Conservation (phyloP, 176 grass and related monocot genomes). For the Raddia guianensis region DNA sequence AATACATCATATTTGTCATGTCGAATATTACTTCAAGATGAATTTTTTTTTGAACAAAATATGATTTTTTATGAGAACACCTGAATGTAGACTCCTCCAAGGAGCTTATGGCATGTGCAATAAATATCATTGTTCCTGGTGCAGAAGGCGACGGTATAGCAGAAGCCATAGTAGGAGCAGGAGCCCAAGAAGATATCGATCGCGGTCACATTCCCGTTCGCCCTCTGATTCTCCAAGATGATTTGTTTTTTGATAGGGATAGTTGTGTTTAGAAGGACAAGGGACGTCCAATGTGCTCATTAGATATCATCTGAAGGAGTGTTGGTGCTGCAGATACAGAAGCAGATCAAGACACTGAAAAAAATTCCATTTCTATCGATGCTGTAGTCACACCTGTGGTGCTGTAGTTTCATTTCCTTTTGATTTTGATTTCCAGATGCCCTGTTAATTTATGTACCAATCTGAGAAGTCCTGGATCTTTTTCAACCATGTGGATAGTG, state of each 20-base stretch:
- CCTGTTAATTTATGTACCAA: neutral
- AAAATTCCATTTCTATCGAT: neutral
- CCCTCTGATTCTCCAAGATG: constrained; percentile 82
- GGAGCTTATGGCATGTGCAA: neutral
- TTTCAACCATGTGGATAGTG: neutral
- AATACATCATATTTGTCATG: constrained; percentile 5
- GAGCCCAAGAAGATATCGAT: constrained; percentile 59
- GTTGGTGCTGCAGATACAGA: constrained; percentile 64
- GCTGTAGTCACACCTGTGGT: neutral
- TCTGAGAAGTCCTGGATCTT: neutral
- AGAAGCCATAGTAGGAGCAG: constrained; percentile 79
- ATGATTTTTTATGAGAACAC: constrained; percentile 3
- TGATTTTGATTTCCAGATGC: neutral
- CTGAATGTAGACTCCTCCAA: constrained; percentile 5
- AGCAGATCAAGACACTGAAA: constrained; percentile 76
- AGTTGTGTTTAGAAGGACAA: neutral
- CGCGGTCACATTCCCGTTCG: constrained; percentile 61
- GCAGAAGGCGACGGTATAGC: constrained; percentile 67
- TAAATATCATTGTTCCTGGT: constrained; percentile 34
- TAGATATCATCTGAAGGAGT: constrained; percentile 7
- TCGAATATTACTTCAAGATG: neutral
- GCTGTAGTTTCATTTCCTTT: constrained; percentile 28
- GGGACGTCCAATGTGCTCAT: neutral
- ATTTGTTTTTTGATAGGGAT: neutral
- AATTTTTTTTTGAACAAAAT: neutral